phyloP scores from a whole-genome alignment of 345 rosid genomes.

The Aethionema arabicum region DNA sequence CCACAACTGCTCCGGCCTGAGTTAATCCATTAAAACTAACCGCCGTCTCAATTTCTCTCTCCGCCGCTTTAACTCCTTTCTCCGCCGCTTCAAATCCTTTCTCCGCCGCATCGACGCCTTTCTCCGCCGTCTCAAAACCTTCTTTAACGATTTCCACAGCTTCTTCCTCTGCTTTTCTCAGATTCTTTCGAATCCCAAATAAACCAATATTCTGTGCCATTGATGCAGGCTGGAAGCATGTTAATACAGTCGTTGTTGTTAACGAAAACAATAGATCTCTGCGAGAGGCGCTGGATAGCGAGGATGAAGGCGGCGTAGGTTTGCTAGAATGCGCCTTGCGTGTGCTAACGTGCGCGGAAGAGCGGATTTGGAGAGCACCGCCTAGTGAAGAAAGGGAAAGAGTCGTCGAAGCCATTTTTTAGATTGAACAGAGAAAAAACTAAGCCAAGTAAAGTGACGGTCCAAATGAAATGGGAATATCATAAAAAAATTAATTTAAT shows the following conservation, averaged over 20 bases:
- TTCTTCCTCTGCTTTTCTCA: conserved; percentile 65
- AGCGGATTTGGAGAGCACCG: conserved; percentile 30
- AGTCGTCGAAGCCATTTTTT: conserved; percentile 55
- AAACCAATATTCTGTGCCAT: conserved; percentile 62
- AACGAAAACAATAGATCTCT: conserved; percentile 54
- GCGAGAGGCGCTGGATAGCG: conserved; percentile 39
- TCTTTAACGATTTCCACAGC: conserved; percentile 73
- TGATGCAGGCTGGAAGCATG: conserved; percentile 39
- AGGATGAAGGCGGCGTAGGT: conserved; percentile 27
- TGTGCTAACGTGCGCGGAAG: conserved; percentile 32
- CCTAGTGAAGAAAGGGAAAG: conserved; percentile 33
- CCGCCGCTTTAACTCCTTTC: conserved; percentile 56
- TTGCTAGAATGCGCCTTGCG: conserved; percentile 30
- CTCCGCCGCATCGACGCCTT: conserved; percentile 57
- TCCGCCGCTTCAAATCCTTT: conserved; percentile 58
- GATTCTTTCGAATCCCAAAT: conserved; percentile 76
- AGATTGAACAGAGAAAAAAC: conserved; percentile 3
- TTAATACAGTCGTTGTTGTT: conserved; percentile 52
- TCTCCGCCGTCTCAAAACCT: conserved; percentile 68
- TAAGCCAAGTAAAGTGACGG: conserved; percentile 20
- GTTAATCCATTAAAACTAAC: conserved; percentile 63
- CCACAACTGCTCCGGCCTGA: conserved; percentile 78
- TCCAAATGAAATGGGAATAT: conserved; percentile 1
- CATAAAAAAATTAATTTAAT: neutral
- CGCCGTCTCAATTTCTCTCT: conserved; percentile 49